phyloP scores from a whole-genome alignment of 1,284 basidiomycete genomes.

The Ustilago lituana region DNA sequence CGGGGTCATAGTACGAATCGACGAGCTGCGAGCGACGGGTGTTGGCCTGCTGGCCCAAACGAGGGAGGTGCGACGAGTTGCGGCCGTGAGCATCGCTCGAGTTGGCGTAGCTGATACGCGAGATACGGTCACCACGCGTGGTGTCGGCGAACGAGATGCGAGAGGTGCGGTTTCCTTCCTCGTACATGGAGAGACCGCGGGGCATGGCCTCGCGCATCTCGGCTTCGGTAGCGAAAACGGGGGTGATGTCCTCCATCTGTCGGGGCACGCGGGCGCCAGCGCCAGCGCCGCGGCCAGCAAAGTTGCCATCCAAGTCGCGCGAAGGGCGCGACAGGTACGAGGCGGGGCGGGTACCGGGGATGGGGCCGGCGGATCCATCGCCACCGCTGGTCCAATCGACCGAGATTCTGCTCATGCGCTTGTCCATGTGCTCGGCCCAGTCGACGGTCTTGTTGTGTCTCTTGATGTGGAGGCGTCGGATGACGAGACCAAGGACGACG shows the following conservation, averaged over 20 bases:
- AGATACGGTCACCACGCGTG: conserved; percentile 57
- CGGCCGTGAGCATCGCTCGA: conserved; percentile 48
- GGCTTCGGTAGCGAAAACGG: conserved; percentile 37
- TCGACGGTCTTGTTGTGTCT: conserved; percentile 64
- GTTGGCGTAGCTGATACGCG: conserved; percentile 57
- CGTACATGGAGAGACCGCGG: conserved; percentile 51
- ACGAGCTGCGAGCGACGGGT: conserved; percentile 42
- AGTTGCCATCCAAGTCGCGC: conserved; percentile 47
- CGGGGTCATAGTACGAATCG: conserved; percentile 57
- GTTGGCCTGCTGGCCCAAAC: conserved; percentile 35
- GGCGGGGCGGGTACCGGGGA: conserved; percentile 58
- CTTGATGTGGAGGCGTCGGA: conserved; percentile 64
- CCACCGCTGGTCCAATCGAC: conserved; percentile 61
- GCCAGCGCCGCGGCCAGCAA: conserved; percentile 51
- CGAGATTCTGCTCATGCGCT: conserved; percentile 64
- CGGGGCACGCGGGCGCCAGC: conserved; percentile 47
- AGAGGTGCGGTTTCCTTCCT: conserved; percentile 46
- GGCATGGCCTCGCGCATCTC: conserved; percentile 56
- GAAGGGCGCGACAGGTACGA: conserved; percentile 52
- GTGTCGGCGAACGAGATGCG: conserved; percentile 55
- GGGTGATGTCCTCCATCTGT: conserved; percentile 51
- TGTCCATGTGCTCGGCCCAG: conserved; percentile 65
- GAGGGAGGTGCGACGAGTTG: conserved; percentile 38
- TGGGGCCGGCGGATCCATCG: conserved; percentile 56
- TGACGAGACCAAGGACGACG: conserved; percentile 48